Conservation (phyloP, 345 rosid species). For the Anastatica hierochuntica region DNA sequence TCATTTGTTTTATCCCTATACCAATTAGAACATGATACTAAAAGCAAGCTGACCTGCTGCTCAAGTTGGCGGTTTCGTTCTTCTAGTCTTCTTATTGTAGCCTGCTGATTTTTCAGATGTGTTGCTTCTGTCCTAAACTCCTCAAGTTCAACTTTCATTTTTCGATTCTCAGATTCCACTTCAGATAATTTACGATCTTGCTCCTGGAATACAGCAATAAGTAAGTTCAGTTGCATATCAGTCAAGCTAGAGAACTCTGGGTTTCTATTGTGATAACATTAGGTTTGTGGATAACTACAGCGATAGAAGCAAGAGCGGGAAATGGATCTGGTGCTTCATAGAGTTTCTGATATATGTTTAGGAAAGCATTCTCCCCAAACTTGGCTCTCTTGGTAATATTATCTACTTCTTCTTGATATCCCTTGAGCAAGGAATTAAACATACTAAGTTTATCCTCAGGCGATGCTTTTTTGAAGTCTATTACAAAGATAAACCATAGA, state of each 20-base stretch:
- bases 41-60: conserved; percentile 62
- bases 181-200: conserved; percentile 83
- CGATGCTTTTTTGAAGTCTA: conserved; percentile 98
- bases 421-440: conserved; percentile 89
- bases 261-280: background rate
- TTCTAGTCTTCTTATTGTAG: conserved; percentile 97
- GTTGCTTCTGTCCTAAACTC: conserved; percentile 92
- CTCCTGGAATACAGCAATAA: conserved; percentile 44
- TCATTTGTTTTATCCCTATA: background rate
- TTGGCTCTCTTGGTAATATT: conserved; percentile 98
- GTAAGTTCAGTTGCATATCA: conserved; percentile 2
- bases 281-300: conserved; percentile 49
- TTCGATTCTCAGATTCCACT: conserved; percentile 84
- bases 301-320: conserved; percentile 84
- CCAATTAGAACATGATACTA: background rate
- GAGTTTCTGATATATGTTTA: conserved; percentile 90
- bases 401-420: conserved; percentile 98
- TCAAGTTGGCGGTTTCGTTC: conserved; percentile 96
- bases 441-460: conserved; percentile 69
- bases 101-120: conserved; percentile 95
- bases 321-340: conserved; percentile 99
- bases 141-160: conserved; percentile 96
- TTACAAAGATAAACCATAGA: conserved; percentile 9
- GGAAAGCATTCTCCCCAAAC: conserved; percentile 94
- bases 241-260: background rate